phyloP scores from a whole-genome alignment of 306 rosid genomes.

The Luffa aegyptiaca region DNA sequence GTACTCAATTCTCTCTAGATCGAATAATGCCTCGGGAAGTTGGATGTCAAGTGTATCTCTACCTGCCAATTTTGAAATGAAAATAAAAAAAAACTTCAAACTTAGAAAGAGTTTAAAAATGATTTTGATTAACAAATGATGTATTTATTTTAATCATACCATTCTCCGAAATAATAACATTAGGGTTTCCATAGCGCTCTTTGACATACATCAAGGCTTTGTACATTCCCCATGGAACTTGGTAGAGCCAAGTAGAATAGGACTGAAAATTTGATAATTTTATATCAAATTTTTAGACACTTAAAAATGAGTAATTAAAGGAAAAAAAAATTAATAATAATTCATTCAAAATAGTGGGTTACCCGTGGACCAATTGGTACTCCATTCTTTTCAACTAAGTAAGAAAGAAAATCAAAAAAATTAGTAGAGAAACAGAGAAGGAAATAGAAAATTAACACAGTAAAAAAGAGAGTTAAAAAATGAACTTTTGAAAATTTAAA shows the following conservation, averaged over 20 bases:
- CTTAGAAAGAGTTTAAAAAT: neutral
- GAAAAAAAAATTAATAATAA: neutral
- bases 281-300: neutral
- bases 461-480: neutral
- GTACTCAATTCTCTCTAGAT: slow-evolving; percentile 54
- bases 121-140: neutral
- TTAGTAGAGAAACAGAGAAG: neutral
- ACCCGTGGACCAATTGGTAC: slow-evolving; percentile 68
- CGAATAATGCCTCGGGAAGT: slow-evolving; percentile 41
- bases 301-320: neutral
- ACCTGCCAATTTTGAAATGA: slow-evolving; percentile 23
- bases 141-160: slow-evolving; percentile 20
- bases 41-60: slow-evolving; percentile 73
- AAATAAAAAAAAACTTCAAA: neutral
- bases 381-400: slow-evolving; percentile 59
- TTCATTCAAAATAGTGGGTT: slow-evolving; percentile 2
- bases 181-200: slow-evolving; percentile 65
- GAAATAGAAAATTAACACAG: neutral
- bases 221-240: slow-evolving; percentile 94
- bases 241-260: slow-evolving; percentile 69
- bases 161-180: slow-evolving; percentile 69
- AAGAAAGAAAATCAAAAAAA: neutral
- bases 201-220: slow-evolving; percentile 62
- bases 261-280: slow-evolving; percentile 33
- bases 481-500: too few relatives aligned